Evolutionary conservation across 1,284 basidiomycete species (phyloP).

Genomic region (Pholiota adiposa): DNA sequence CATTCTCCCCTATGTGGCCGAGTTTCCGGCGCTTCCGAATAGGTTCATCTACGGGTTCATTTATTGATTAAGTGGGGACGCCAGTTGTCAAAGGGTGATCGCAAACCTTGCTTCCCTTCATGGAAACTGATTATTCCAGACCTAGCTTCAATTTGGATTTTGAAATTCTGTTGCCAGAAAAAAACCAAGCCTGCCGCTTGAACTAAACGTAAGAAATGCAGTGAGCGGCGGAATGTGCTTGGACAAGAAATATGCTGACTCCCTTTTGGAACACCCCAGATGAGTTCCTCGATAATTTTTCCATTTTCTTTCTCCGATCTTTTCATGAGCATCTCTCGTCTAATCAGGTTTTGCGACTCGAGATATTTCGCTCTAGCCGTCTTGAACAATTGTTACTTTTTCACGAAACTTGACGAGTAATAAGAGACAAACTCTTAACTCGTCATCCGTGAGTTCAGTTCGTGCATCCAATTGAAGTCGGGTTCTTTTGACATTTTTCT

Average conservation of each 20-base stretch:
- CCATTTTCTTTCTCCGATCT: constrained; percentile 58
- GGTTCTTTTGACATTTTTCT: constrained; percentile 44
- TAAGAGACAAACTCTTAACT: constrained; percentile 58
- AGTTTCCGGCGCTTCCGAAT: constrained; percentile 14
- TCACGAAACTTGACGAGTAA: neutral
- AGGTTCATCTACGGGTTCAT: constrained; percentile 12
- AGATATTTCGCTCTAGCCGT: constrained; percentile 69
- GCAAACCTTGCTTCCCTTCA: constrained; percentile 32
- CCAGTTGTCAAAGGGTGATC: neutral
- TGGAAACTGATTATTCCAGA: constrained; percentile 51
- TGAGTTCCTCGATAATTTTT: constrained; percentile 60
- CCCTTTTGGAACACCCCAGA: constrained; percentile 69
- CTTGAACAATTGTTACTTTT: constrained; percentile 38
- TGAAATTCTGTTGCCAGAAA: constrained; percentile 76
- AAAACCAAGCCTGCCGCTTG: constrained; percentile 63
- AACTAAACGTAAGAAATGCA: constrained; percentile 43
- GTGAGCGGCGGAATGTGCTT: neutral
- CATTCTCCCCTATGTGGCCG: neutral
- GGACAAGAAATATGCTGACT: constrained; percentile 47
- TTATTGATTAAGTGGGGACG: neutral
- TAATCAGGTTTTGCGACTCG: constrained; percentile 58
- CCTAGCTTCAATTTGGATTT: constrained; percentile 65
- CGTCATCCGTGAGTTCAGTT: constrained; percentile 79
- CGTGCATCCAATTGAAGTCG: constrained; percentile 60
- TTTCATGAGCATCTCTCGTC: constrained; percentile 55